Conservation (phyloP, 306 rosid genomes). For the Cucumis hystrix region DNA sequence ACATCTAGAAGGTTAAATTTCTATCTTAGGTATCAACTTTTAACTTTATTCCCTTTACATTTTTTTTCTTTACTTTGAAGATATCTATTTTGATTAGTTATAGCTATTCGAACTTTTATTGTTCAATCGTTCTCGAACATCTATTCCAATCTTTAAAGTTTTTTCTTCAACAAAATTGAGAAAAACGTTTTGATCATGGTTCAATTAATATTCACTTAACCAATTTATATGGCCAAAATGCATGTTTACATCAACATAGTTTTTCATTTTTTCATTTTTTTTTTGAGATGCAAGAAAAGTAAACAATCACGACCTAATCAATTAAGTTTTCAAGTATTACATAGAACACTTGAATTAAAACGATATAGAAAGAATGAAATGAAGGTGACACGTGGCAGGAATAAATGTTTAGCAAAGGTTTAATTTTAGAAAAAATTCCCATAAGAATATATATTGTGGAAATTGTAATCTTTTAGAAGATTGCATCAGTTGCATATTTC, state of each 20-base stretch:
- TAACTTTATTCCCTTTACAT: not conserved
- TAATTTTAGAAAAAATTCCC: not conserved
- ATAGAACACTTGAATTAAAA: no score
- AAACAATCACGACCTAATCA: no score
- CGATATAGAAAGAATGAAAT: no score
- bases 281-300: no score
- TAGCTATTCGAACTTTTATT: no score
- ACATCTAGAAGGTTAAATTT: not conserved
- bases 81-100: no score
- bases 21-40: not conserved
- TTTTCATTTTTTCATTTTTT: no score
- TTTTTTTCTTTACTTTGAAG: not conserved
- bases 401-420: not conserved
- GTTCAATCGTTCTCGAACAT: no score
- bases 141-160: no score
- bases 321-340: no score
- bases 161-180: no score
- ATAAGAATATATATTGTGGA: not conserved
- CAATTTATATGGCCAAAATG: not conserved
- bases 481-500: not conserved
- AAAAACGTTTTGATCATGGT: no score
- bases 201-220: not conserved
- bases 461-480: not conserved
- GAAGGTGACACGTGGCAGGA: not conserved
- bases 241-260: not conserved